phyloP scores from a whole-genome alignment of 139 green algal genomes.

The Chlamydomonas incerta region DNA sequence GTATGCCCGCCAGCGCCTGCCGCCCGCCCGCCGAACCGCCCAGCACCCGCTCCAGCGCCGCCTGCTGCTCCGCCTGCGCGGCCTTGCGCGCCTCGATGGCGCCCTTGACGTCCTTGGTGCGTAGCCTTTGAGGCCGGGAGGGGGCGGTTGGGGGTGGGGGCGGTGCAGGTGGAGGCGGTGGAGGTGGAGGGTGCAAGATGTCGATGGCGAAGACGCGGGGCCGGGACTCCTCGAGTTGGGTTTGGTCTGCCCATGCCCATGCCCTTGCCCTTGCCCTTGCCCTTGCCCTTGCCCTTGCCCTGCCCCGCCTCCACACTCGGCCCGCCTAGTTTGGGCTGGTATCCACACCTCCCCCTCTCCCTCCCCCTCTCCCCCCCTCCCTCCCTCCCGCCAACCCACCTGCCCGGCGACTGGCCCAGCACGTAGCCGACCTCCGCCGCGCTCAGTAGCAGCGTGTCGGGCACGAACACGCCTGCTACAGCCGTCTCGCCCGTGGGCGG shows the following conservation, averaged over 20 bases:
- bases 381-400: not conserved
- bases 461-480: conserved; percentile 44
- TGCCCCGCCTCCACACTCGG: too few species aligned
- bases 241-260: too few species aligned
- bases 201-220: too few species aligned
- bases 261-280: too few species aligned
- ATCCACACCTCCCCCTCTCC: not conserved
- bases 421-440: conserved; percentile 65
- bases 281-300: too few species aligned
- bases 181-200: too few species aligned
- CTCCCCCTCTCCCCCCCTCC: not conserved
- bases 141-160: too few species aligned
- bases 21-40: not conserved
- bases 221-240: too few species aligned
- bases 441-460: conserved; percentile 26
- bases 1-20: conserved; percentile 46
- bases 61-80: conserved; percentile 42
- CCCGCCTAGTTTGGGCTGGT: too few species aligned
- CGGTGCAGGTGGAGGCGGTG: too few species aligned
- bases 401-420: conserved; percentile 62
- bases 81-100: conserved; percentile 50
- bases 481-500: not conserved
- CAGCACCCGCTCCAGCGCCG: conserved; percentile 40
- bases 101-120: conserved; percentile 67
- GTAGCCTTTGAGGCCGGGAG: too few species aligned